phyloP scores from a whole-genome alignment of 352 stramenopile genomes.

The Globisporangium cylindrosporum region DNA sequence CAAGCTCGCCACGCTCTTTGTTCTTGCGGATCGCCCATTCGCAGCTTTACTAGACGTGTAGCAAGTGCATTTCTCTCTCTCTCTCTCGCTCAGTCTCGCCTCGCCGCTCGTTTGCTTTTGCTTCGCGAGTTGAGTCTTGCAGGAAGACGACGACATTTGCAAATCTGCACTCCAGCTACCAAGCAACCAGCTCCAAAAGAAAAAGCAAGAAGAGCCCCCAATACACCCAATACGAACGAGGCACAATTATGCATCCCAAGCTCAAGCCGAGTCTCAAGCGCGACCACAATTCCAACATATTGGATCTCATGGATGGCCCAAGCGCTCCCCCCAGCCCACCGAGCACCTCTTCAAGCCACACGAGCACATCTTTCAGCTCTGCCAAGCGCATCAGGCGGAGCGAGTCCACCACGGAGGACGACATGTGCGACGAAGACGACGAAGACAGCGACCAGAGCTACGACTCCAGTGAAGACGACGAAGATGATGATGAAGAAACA shows the following conservation, averaged over 20 bases:
- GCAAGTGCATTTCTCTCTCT: constrained; percentile 6
- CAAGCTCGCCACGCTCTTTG: constrained; percentile 10
- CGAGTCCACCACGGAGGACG: constrained; percentile 14
- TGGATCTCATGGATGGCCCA: neutral
- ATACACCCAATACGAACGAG: neutral
- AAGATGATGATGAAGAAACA: constrained; percentile 5
- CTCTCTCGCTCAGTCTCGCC: neutral
- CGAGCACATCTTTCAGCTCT: neutral
- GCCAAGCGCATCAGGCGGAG: constrained; percentile 7
- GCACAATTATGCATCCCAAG: neutral
- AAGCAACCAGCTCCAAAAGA: neutral
- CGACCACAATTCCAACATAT: neutral
- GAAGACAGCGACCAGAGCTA: constrained; percentile 12
- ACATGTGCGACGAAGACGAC: constrained; percentile 14
- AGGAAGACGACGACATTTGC: constrained; percentile 9
- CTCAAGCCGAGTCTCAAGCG: neutral
- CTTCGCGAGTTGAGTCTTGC: neutral
- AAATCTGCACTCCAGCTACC: constrained; percentile 4
- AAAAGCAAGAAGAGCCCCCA: neutral
- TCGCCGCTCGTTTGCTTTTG: neutral
- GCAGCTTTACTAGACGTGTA: constrained; percentile 16
- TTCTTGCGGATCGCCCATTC: neutral
- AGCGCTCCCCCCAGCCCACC: neutral
- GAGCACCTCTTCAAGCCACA: neutral
- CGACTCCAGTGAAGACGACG: constrained; percentile 8